phyloP scores from a whole-genome alignment of 225 moss, liverwort and hornwort genomes.

The Climacium dendroides region DNA sequence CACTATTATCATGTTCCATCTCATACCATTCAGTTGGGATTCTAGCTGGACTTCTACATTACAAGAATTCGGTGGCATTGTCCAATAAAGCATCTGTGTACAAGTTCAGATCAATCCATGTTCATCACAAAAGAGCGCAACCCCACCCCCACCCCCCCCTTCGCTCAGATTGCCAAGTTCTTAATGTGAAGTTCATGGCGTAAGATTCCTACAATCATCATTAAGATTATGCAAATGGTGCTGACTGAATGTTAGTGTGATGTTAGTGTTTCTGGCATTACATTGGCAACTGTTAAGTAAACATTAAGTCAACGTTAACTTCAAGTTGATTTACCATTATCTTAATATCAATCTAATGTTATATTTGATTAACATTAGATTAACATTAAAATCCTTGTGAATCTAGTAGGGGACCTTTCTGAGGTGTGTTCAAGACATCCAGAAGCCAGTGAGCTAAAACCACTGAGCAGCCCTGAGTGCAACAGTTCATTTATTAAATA shows the following conservation, averaged over 20 bases:
- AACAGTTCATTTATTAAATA: not conserved
- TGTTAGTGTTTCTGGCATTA: not conserved
- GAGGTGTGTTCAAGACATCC: not conserved
- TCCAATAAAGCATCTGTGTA: not conserved
- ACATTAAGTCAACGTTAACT: not conserved
- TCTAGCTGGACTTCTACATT: not conserved
- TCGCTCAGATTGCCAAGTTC: not conserved
- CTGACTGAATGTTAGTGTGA: not conserved
- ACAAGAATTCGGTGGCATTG: not conserved
- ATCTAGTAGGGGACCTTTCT: not conserved
- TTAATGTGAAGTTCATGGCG: not conserved
- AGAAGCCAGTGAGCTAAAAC: not conserved
- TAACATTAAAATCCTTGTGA: not conserved
- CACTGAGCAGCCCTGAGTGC: not conserved
- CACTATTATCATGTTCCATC: not conserved
- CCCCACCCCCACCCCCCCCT: no score
- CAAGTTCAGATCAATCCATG: not conserved
- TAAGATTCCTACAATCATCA: not conserved
- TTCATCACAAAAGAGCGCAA: not conserved
- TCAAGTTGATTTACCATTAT: not conserved
- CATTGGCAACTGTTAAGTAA: not conserved
- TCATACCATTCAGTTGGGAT: not conserved
- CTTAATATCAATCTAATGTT: not conserved
- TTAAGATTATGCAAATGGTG: not conserved
- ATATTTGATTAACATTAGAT: not conserved